These are phyloP conservation scores for Vitis hybrid DNA, from an alignment of 177 flowering plant species.

Conservation along the genomic window DNA sequence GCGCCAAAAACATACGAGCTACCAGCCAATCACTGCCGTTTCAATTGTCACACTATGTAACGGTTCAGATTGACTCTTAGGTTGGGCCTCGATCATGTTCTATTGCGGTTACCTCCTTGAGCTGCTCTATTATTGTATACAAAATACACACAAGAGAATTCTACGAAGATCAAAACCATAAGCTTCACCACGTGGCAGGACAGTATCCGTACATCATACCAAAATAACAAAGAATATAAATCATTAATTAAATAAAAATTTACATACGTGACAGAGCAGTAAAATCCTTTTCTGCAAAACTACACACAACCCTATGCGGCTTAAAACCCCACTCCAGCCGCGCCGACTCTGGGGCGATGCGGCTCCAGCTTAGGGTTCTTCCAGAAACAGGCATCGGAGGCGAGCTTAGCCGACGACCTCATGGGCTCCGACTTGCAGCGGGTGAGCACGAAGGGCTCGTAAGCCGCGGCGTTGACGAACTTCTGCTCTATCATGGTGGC, in stretches of 20 bases:
- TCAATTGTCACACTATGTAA: not conserved
- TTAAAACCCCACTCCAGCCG: conserved; percentile 77
- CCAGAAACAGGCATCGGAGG: conserved; percentile 72
- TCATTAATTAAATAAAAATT: conserved; percentile 10
- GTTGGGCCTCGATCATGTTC: not conserved
- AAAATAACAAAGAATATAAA: not conserved
- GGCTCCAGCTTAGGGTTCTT: conserved; percentile 73
- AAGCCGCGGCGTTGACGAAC: conserved; percentile 48
- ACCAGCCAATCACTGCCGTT: not conserved
- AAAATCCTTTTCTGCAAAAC: conserved; percentile 3
- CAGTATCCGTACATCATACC: too few relatives aligned
- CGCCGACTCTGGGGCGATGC: conserved; percentile 57
- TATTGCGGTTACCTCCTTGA: not conserved
- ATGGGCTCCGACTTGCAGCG: conserved; percentile 98
- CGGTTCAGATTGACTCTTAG: not conserved
- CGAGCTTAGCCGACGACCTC: conserved; percentile 65
- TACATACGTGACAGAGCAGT: conserved; percentile 3
- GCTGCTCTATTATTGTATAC: not conserved
- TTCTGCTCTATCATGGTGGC: conserved; percentile 67
- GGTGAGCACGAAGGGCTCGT: conserved; percentile 79
- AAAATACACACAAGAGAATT: not conserved
- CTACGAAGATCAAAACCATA: too few relatives aligned
- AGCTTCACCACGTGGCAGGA: too few relatives aligned
- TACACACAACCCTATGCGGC: conserved; percentile 1
- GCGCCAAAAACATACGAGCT: not conserved